These are phyloP conservation scores for Zea mays DNA, from an alignment of 176 grass and related monocot species.

Conservation along the genomic window DNA sequence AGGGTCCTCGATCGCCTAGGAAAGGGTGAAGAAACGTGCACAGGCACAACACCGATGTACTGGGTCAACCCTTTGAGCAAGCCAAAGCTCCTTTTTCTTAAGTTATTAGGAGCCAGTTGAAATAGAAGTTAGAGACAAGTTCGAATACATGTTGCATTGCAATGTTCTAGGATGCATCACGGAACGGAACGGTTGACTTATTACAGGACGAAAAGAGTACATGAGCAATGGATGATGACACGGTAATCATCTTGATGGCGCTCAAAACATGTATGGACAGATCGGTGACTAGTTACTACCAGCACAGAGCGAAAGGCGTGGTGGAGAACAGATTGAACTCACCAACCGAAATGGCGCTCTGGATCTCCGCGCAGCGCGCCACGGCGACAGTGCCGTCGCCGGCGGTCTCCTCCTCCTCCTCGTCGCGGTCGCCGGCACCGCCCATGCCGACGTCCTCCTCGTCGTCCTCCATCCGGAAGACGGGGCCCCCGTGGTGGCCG, in stretches of 20 bases:
- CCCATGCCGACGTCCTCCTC: conserved; percentile 9
- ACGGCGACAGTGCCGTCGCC: conserved; percentile 39
- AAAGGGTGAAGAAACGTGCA: conserved; percentile 6
- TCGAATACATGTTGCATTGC: neutral
- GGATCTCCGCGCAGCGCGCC: conserved; percentile 72
- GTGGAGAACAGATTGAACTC: conserved; percentile 3
- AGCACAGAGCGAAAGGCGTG: neutral
- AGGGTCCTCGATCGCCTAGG: neutral
- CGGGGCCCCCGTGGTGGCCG: neutral
- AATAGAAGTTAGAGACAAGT: neutral
- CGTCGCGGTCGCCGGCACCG: conserved; percentile 22
- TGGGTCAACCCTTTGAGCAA: conserved; percentile 24
- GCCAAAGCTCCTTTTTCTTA: conserved; percentile 4
- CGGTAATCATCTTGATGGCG: neutral
- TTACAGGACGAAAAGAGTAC: neutral
- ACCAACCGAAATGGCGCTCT: conserved; percentile 74
- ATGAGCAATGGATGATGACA: neutral
- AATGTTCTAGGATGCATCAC: neutral
- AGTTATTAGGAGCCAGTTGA: neutral
- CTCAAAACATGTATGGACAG: too few species aligned
- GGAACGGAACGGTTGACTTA: neutral
- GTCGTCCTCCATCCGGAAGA: conserved; percentile 19
- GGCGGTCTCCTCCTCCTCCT: conserved; percentile 23
- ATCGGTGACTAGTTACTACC: neutral
- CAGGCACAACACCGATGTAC: conserved; percentile 2